Conservation (phyloP, 768 basidiomycete species). For the Trametes cubensis region DNA sequence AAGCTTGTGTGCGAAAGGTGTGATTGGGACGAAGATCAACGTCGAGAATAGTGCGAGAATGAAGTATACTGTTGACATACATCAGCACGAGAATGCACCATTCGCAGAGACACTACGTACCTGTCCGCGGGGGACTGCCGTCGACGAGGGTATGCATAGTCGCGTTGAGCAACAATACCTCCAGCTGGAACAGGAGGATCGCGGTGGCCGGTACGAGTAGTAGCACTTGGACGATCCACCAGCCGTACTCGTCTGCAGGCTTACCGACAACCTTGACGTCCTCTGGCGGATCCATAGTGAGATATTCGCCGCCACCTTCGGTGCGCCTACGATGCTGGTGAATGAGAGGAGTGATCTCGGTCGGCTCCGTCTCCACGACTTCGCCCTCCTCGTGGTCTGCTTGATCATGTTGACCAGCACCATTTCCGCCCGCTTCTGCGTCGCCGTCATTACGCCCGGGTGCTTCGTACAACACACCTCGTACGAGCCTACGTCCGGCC, state of each 20-base stretch:
- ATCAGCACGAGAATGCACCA: neutral
- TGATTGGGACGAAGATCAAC: constrained; percentile 58
- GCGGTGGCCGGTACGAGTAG: constrained; percentile 56
- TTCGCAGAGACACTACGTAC: constrained; percentile 41
- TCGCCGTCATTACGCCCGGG: constrained; percentile 2
- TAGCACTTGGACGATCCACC: constrained; percentile 65
- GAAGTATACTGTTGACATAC: constrained; percentile 50
- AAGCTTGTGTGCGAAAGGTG: constrained; percentile 63
- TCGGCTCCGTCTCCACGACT: constrained; percentile 44
- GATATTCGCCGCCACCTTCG: constrained; percentile 27
- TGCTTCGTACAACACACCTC: constrained; percentile 29
- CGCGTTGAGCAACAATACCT: constrained; percentile 48
- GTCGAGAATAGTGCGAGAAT: constrained; percentile 48
- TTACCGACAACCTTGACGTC: constrained; percentile 13
- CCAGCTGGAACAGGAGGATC: constrained; percentile 55
- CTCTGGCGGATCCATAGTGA: constrained; percentile 18
- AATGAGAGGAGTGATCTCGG: constrained; percentile 62
- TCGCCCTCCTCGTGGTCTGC: constrained; percentile 21
- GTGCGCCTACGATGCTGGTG: constrained; percentile 32
- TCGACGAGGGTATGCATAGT: constrained; percentile 63
- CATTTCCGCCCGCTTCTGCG: neutral
- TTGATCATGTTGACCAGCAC: constrained; percentile 25
- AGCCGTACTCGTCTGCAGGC: constrained; percentile 37
- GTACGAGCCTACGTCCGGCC: constrained; percentile 24
- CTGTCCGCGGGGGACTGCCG: constrained; percentile 51